Percentiles rank a stretch among this genome's conserved stretches.
phyloP scores from a whole-genome alignment of 768 basidiomycete species.

The Russula foetens region DNA sequence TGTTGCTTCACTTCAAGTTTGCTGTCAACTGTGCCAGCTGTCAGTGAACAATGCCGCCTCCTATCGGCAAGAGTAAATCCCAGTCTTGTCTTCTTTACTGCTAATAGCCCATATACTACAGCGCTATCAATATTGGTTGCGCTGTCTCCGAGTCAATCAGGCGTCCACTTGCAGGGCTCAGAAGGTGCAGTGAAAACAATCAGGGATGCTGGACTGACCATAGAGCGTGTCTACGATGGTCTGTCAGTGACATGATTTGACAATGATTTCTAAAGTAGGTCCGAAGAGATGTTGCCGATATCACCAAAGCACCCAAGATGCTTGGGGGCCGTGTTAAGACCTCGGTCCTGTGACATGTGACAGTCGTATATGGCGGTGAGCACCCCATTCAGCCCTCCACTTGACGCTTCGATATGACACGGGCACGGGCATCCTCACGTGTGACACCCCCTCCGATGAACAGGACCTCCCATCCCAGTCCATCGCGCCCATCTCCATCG shows the following conservation, averaged over 20 bases:
- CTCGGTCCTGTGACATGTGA: too few relatives aligned
- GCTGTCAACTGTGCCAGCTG: too few relatives aligned
- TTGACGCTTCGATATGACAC: background rate
- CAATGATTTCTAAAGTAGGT: background rate
- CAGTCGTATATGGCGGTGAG: slow-evolving; percentile 93
- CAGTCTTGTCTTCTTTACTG: background rate
- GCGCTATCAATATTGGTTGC: slow-evolving; percentile 87
- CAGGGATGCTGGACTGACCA: slow-evolving; percentile 83
- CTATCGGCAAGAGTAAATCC: slow-evolving; percentile 26
- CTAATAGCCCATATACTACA: slow-evolving; percentile 25
- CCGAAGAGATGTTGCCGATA: slow-evolving; percentile 87
- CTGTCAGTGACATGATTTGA: background rate
- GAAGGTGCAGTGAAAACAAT: slow-evolving; percentile 98
- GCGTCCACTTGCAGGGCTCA: slow-evolving; percentile 85
- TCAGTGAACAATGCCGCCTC: slow-evolving; percentile 32
- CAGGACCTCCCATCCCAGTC: slow-evolving; percentile 73
- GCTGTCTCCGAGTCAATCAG: slow-evolving; percentile 68
- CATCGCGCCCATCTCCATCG: slow-evolving; percentile 91
- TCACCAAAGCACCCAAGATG: slow-evolving; percentile 99
- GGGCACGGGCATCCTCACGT: slow-evolving; percentile 78
- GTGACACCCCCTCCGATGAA: slow-evolving; percentile 87
- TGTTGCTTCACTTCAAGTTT: too few relatives aligned
- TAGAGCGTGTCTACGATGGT: slow-evolving; percentile 54
- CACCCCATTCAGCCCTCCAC: background rate
- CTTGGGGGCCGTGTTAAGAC: slow-evolving; percentile 95